Evolutionary conservation across 2,329 filamentous ascomycete species (phyloP), one percentile per base, ranked within the genome.

Genomic region (Fusarium subtropicale): DNA sequence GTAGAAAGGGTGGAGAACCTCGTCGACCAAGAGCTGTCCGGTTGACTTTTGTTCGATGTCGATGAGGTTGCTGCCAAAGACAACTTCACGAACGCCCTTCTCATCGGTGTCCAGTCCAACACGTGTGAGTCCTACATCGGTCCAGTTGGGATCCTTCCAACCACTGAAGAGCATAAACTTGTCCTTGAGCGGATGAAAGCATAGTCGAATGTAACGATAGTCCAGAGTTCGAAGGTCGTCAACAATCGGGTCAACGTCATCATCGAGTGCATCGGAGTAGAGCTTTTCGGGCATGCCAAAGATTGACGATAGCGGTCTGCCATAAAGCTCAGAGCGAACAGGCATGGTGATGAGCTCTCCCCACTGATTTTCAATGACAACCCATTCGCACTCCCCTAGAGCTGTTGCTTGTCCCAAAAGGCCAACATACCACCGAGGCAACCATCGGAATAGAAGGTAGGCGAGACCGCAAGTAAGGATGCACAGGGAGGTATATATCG

Each of bases 281-380:
- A 85, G 79, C 79, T 93, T 93, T 57, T 89, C 87, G 2, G 86
- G 81, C 3, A 86, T 79, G 0, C 92, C 92, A 76, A 95, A 95
- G 1, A 91, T 85, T 0, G 86, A 88, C 60, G 83, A 90, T 57
- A 88, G 76, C 5, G 84, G 83, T 60, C 83, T 87, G 50, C 84
- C 87, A 77, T 87, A 89, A 22, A 79, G 76, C 57, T 81, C 82
- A 18, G 79, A 80, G 38, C 85, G 84, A 15, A 98, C 85, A 51
- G 89, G 76, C 74, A 97, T 87, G n/a, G 96, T 87, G 15, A 87
- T 85, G 79, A 98, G 92, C 79, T 98, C 95, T 51, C 92, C 92
- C 95, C 96, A 98, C 85, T 98, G 94, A 75, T 99, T 97, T 86
- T 97, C 96, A 68, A 98, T 88, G 30, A 97, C 94, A 44, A 97